These are phyloP conservation scores for Geoglossum glabrum DNA, from an alignment of 495 filamentous ascomycete genomes.

Conservation along the genomic window DNA sequence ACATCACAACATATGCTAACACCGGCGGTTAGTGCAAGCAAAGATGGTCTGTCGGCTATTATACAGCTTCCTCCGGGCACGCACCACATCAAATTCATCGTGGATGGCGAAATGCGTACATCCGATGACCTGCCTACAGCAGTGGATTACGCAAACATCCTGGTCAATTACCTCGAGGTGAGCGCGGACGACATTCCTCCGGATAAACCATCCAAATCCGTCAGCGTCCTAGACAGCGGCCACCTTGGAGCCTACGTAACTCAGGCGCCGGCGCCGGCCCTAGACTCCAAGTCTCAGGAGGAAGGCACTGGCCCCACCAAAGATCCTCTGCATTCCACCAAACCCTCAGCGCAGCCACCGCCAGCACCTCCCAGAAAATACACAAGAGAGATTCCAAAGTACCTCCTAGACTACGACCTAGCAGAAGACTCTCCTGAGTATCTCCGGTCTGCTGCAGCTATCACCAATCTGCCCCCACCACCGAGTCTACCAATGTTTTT, in stretches of 20 bases:
- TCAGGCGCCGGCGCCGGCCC: constrained; percentile 25
- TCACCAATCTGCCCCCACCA: constrained; percentile 57
- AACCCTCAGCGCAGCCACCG: constrained; percentile 1
- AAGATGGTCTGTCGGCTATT: constrained; percentile 45
- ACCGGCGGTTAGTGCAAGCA: constrained; percentile 20
- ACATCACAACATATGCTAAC: constrained; percentile 7
- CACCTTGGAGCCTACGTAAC: constrained; percentile 5
- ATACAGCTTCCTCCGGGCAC: constrained; percentile 77
- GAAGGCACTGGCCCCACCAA: constrained; percentile 9
- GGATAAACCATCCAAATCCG: constrained; percentile 5
- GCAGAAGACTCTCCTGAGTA: constrained; percentile 55
- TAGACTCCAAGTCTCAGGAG: constrained; percentile 11
- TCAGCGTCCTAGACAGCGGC: constrained; percentile 1
- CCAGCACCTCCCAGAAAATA: constrained; percentile 18
- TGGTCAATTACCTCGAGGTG: constrained; percentile 96
- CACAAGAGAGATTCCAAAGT: constrained; percentile 52
- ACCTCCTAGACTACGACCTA: constrained; percentile 67
- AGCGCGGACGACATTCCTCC: constrained; percentile 48
- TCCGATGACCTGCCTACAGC: constrained; percentile 77
- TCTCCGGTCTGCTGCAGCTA: constrained; percentile 44
- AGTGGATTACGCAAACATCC: constrained; percentile 86
- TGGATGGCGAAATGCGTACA: constrained; percentile 79
- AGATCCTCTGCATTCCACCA: not conserved
- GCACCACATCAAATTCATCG: constrained; percentile 90
- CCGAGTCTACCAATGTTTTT: constrained; percentile 81